A percentile compares a stretch with the other conserved stretches of the same genome.
These are phyloP conservation scores for Colletotrichum neosansevieriae DNA, from an alignment of 2,329 filamentous ascomycete species.

Conservation along the genomic window DNA sequence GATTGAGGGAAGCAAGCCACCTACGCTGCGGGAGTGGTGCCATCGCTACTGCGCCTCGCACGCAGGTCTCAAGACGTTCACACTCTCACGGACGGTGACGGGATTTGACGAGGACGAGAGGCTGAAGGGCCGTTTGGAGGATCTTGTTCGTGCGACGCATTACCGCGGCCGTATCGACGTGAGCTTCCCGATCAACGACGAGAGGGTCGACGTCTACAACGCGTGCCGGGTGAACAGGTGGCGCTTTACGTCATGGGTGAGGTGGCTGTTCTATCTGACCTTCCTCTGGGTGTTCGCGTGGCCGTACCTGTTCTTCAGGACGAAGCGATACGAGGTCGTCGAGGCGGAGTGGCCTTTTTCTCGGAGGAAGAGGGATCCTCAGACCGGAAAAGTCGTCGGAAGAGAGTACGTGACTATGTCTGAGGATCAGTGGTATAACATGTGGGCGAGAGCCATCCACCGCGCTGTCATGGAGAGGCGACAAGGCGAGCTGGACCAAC, in stretches of 20 bases:
- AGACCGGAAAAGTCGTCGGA: conserved; percentile 42
- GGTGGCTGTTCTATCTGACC: conserved; percentile 73
- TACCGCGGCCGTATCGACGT: conserved; percentile 74
- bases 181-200: conserved; percentile 69
- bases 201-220: conserved; percentile 72
- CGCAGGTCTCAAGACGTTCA: conserved; percentile 68
- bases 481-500: conserved; percentile 67
- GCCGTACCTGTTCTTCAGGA: conserved; percentile 77
- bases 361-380: conserved; percentile 36
- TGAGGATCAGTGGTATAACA: conserved; percentile 71
- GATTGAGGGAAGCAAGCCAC: conserved; percentile 16
- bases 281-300: conserved; percentile 78
- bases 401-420: conserved; percentile 64
- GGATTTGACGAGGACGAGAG: conserved; percentile 72
- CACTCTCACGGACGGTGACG: conserved; percentile 62
- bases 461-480: conserved; percentile 69
- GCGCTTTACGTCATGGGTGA: conserved; percentile 73
- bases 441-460: conserved; percentile 72
- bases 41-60: conserved; percentile 72
- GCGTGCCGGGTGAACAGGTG: conserved; percentile 72
- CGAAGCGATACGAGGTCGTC: conserved; percentile 75
- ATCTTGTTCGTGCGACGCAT: conserved; percentile 72
- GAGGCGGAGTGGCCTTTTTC: conserved; percentile 72
- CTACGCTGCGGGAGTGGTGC: conserved; percentile 68
- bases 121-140: conserved; percentile 60